Base-by-base conservation (phyloP, 495 filamentous ascomycete species). In the Annulohypoxylon moriforme region DNA sequence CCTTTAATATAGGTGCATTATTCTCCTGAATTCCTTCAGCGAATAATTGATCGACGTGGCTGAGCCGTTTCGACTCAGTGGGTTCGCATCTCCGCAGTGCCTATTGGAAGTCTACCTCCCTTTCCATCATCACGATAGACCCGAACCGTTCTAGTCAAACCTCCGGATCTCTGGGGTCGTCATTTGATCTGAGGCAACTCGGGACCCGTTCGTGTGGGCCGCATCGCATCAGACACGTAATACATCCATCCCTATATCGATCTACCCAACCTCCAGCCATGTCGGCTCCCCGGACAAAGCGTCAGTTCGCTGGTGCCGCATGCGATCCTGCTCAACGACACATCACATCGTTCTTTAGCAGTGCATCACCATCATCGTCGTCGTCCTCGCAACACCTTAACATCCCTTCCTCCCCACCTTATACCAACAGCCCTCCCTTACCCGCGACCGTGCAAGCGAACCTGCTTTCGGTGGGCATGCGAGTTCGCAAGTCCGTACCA, bases 401-500 rank as follows among this genome's bases (percentile, higher is more conserved):
- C 27, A n/a, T 34, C 6, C 29, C 50, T 11, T 55, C 69, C 29
- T 16, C 20, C 2, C 29, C 50, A 5, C 53, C 69, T 14, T 33
- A 25, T 10, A 42, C 18, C 74, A 22, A 49, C 80, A 58, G 77
- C 81, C 81, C 79, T 56, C 79, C 80, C 22, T 84, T 93, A 18
- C 87, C 93, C 8, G 76, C 81, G 8, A 83, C 82, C 20, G 85
- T 97, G 22, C 93, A 96, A 78, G 83, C 93, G 14, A 90, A 90
- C 14, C 89, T 98, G 13, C 83, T 97, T 3, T 91, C 85, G 66
- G 94, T 98, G 59, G 95, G 95, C 71, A 96, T 97, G 93, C 89
- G 94, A 34, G 87, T 98, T 57, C 91, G 95, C 67, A 97, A 98
- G 80, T 90, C 91, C 9, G 89, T 98, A 3, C 92, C 93, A 0